Conservation (phyloP, 2,329 filamentous ascomycete genomes). For the Xylariaceae sp. region DNA sequence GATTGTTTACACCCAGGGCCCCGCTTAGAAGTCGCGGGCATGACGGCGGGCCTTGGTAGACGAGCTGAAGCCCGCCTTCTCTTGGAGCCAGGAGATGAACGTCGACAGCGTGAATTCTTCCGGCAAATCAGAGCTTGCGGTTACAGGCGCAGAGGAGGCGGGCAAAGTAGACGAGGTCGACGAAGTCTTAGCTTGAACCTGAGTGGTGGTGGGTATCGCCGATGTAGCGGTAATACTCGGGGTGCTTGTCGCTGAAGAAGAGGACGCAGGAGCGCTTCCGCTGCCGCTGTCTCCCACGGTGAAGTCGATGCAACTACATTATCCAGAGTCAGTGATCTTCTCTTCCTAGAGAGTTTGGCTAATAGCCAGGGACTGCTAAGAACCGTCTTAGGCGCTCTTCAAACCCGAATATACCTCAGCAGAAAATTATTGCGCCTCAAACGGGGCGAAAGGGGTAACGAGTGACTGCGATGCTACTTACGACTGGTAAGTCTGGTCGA, state of each 20-base stretch:
- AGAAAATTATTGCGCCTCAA: too few species aligned
- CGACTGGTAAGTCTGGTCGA: conserved; percentile 30
- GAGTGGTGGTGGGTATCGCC: background rate
- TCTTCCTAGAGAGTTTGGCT: too few species aligned
- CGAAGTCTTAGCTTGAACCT: background rate
- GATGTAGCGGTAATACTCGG: background rate
- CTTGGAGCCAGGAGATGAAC: background rate
- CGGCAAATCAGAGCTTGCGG: background rate
- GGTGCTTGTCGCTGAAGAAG: background rate
- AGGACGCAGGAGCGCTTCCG: background rate
- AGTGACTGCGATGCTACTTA: too few species aligned
- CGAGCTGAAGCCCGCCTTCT: background rate
- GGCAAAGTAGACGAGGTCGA: too few species aligned
- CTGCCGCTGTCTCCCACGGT: conserved; percentile 8
- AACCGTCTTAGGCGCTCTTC: too few species aligned
- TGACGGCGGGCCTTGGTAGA: background rate
- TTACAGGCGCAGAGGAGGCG: too few species aligned
- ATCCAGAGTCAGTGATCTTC: too few species aligned
- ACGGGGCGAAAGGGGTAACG: too few species aligned
- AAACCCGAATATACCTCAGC: too few species aligned
- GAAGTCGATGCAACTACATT: conserved; percentile 5
- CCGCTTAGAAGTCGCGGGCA: background rate
- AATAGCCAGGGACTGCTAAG: too few species aligned
- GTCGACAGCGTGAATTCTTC: background rate
- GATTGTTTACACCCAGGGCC: background rate